A percentile compares a stretch with the other conserved stretches of the same genome.
Evolutionary conservation across 257 asterid genomes (phyloP).

Genomic region (Jacaranda copaia): DNA sequence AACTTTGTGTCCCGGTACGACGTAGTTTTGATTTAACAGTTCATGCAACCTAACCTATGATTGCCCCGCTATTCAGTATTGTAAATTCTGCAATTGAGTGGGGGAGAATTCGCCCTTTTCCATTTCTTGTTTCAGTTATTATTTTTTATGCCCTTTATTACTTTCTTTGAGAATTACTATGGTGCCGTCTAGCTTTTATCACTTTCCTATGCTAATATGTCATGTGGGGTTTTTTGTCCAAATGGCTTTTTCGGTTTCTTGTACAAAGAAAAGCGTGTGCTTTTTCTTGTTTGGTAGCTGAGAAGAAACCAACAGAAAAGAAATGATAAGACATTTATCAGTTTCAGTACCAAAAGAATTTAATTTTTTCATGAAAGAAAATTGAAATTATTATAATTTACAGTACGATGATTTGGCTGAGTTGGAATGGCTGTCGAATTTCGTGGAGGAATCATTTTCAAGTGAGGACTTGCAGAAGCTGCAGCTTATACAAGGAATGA

Average conservation of each 20-base stretch:
- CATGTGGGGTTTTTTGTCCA: slow-evolving; percentile 19
- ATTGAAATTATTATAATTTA: background rate
- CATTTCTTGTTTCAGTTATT: background rate
- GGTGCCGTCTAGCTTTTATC: slow-evolving; percentile 40
- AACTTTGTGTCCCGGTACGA: slow-evolving; percentile 82
- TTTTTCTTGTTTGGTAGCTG: slow-evolving; percentile 38
- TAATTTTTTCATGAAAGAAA: background rate
- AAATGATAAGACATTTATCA: background rate
- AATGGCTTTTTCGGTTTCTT: slow-evolving; percentile 43
- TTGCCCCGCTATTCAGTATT: slow-evolving; percentile 8
- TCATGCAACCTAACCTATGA: slow-evolving; percentile 32
- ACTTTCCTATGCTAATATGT: slow-evolving; percentile 39
- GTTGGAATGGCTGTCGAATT: slow-evolving; percentile 87
- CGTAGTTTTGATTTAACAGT: background rate
- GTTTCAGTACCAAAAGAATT: background rate
- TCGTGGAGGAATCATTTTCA: slow-evolving; percentile 85
- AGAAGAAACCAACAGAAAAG: background rate
- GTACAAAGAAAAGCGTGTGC: slow-evolving; percentile 35
- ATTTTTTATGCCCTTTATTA: background rate
- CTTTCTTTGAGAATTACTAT: slow-evolving; percentile 26
- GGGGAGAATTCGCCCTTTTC: background rate
- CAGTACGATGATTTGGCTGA: slow-evolving; percentile 89
- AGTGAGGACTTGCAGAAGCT: slow-evolving; percentile 75
- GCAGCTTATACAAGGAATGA: slow-evolving; percentile 68
- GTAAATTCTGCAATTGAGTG: background rate